Conservation (phyloP, 164 flowering plant species). For the grape (Vitis vinifera) region ASM3070453v1 NC_081811.1:1422001-1422500, state of each 20-base stretch:
- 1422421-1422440: too few species aligned
- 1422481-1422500: too few species aligned
- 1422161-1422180: conserved; percentile 22
- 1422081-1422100: too few species aligned
- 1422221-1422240: conserved; percentile 13
- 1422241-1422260: conserved; percentile 18
- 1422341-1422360: too few species aligned
- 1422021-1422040: conserved; percentile 49
- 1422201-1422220: conserved; percentile 9
- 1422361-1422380: too few species aligned
- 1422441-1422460: too few species aligned
- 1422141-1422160: neutral
- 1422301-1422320: too few species aligned
- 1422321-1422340: too few species aligned
- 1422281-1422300: neutral
- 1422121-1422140: neutral
- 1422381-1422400: too few species aligned
- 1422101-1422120: too few species aligned
- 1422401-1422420: too few species aligned
- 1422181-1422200: conserved; percentile 14
- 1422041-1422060: conserved; percentile 49
- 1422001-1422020: conserved; percentile 49
- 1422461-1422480: too few species aligned
- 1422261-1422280: conserved; percentile 26
- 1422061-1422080: conserved; percentile 37